Evolutionary conservation across 768 basidiomycete species (phyloP).

Genomic region (Podaxis sp.): DNA sequence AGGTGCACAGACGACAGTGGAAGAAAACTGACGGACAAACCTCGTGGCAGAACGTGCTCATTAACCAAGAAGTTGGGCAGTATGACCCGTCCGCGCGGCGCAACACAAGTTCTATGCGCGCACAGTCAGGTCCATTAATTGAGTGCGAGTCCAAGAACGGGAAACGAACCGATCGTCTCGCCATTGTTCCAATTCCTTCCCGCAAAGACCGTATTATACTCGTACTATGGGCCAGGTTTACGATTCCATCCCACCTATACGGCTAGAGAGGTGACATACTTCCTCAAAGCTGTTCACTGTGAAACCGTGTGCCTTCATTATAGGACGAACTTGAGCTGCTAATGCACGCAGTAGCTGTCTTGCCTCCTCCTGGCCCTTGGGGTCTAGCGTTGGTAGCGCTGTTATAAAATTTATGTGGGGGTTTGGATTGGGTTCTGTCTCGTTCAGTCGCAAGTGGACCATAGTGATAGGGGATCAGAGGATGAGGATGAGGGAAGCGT

Average conservation of each 20-base stretch:
- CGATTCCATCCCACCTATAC: background rate
- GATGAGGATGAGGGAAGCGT: background rate
- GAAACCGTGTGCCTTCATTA: constrained; percentile 81
- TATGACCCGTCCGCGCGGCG: constrained; percentile 58
- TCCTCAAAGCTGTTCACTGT: constrained; percentile 78
- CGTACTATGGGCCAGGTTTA: constrained; percentile 46
- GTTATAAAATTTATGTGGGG: constrained; percentile 74
- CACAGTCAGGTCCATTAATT: constrained; percentile 1
- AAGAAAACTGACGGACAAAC: constrained; percentile 31
- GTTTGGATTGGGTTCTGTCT: constrained; percentile 68
- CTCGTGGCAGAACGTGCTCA: constrained; percentile 83
- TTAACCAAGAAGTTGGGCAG: constrained; percentile 58
- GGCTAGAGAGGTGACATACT: constrained; percentile 33
- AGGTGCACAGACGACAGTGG: background rate
- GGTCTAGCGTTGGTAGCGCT: constrained; percentile 38
- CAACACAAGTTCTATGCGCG: constrained; percentile 65
- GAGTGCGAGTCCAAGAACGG: background rate
- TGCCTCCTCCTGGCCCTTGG: constrained; percentile 54
- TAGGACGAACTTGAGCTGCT: constrained; percentile 77
- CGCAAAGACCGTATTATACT: constrained; percentile 72
- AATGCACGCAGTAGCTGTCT: constrained; percentile 71
- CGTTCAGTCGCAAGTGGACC: constrained; percentile 75
- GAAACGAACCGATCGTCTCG: constrained; percentile 61
- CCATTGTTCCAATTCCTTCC: constrained; percentile 86
- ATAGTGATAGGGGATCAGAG: constrained; percentile 27